Evolutionary conservation across 2,329 filamentous ascomycete genomes (phyloP), one percentile per base, ranked within the genome.

Genomic region (Fusarium odoratissimum): DNA sequence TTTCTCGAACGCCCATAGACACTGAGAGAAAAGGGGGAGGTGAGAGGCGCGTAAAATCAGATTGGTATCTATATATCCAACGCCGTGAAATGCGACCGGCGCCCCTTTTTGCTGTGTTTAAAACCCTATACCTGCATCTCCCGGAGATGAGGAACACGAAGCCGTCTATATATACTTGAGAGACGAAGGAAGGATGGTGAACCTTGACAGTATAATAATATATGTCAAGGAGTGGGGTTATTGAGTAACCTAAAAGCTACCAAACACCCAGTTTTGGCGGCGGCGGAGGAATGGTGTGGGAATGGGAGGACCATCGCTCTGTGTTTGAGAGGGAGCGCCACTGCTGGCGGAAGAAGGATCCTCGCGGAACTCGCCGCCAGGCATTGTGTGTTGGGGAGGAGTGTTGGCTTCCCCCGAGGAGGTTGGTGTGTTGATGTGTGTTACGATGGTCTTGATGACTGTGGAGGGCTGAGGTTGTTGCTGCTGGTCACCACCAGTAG

Each of bases 21-120:
- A 44, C 31, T 37, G 33, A 14, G 19, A 44, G 46, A 35, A 12
- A 61, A 30, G 28, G n/a, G 40, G 37, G 14, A 28, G 42, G 25
- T 21, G 33, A 33, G 48, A 28, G 51, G 59, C 49, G 21, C 63
- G 38, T 67, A 61, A 28, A 67, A 69, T 64, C 56, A 71, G 75
- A 74, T 59, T 77, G 75, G 75, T 77, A 77, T 77, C 42, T 58
- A 46, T 75, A 59, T 77, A 77, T 77, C 75, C 75, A 77, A 77
- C 75, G 74, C 75, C 75, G 63, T 76, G 67, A 65, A 75, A 74
- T 77, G 75, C 72, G 73, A 60, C 72, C 67, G 72, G 71, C 67
- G 65, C 69, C 66, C 63, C 75, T 66, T 64, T 60, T 65, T 40
- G 30, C 30, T 46, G 40, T 63, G 55, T 63, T 62, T 14, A 54